These are phyloP conservation scores for Rubia yunnanensis DNA, from an alignment of 257 asterid genomes.

Conservation along the genomic window DNA sequence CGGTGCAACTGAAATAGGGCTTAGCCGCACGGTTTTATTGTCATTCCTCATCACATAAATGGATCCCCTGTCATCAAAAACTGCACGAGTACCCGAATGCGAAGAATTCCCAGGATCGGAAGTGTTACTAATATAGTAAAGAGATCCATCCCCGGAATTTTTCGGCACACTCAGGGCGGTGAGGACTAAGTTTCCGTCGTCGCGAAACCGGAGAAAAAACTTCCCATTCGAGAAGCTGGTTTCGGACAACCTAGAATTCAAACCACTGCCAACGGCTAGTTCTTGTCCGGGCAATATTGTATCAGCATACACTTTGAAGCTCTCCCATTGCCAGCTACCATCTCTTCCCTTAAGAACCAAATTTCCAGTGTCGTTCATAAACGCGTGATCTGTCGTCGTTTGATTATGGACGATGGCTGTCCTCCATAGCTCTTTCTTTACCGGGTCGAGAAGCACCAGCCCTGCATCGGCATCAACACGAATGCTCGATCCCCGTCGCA, in stretches of 20 bases:
- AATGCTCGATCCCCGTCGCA: neutral
- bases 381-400: slow-evolving; percentile 22
- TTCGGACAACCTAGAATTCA: slow-evolving; percentile 13
- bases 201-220: neutral
- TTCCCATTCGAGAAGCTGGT: slow-evolving; percentile 17
- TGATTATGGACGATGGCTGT: slow-evolving; percentile 1
- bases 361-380: slow-evolving; percentile 50
- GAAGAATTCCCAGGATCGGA: slow-evolving; percentile 10
- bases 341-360: slow-evolving; percentile 22
- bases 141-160: slow-evolving; percentile 26
- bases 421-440: slow-evolving; percentile 16
- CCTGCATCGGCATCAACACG: slow-evolving; percentile 3
- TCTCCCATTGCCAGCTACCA: slow-evolving; percentile 39
- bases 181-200: slow-evolving; percentile 19
- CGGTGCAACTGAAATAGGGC: slow-evolving; percentile 8
- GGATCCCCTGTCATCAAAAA: slow-evolving; percentile 24
- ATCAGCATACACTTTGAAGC: slow-evolving; percentile 30
- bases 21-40: slow-evolving; percentile 10
- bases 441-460: slow-evolving; percentile 36
- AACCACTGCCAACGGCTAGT: slow-evolving; percentile 6
- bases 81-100: slow-evolving; percentile 24
- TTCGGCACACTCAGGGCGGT: slow-evolving; percentile 11
- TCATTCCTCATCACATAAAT: slow-evolving; percentile 21
- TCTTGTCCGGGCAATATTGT: slow-evolving; percentile 27
- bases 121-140: slow-evolving; percentile 24